Evolutionary conservation across 2,329 filamentous ascomycete species (phyloP), one percentile per base, ranked within the genome.

Genomic region (Orbilia javanica): DNA sequence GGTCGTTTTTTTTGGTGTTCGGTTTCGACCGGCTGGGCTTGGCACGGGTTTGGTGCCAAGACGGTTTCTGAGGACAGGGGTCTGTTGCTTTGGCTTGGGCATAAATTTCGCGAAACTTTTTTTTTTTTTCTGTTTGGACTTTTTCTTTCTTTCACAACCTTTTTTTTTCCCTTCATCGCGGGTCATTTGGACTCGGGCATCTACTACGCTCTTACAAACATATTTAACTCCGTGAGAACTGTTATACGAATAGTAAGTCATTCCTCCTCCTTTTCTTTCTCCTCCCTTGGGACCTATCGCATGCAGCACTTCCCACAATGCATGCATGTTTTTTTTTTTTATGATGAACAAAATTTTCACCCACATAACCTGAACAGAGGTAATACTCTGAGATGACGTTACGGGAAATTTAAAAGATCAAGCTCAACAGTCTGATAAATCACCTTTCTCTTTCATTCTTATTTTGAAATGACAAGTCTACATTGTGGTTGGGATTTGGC

Each of bases 391-490:
- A 63, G 44, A 78, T 78, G 74, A 78, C 70, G 55, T 60, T 60
- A 60, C 18, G 62, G 70, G 27, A 63, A 72, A 66, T 53, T 53
- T 67, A 66, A 62, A 70, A 67, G 71, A 67, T 78, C 74, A 78
- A 78, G 74, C 74, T 78, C 74, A 78, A 78, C 74, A 78, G 74
- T 78, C 74, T 78, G 74, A 68, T 42, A 42, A 62, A 15, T 53
- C 34, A 42, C 11, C n/a, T 11, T 27, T 29, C n/a, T 70, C 7
- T 18, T 53, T 18, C 3, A 3, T 42, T 18, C n/a, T 7, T 57
- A 2, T n/a, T 31, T 15, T 15, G 11, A 39, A 15, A 39, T 39
- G 36, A 3, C 2, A 31, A n/a, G n/a, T n/a, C n/a, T n/a, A n/a
- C n/a, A n/a, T n/a, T n/a, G n/a, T n/a, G n/a, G n/a, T 36, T 36